Evolutionary conservation across 305 asterid genomes (phyloP).

Genomic region (Caryopteris hybrid): DNA sequence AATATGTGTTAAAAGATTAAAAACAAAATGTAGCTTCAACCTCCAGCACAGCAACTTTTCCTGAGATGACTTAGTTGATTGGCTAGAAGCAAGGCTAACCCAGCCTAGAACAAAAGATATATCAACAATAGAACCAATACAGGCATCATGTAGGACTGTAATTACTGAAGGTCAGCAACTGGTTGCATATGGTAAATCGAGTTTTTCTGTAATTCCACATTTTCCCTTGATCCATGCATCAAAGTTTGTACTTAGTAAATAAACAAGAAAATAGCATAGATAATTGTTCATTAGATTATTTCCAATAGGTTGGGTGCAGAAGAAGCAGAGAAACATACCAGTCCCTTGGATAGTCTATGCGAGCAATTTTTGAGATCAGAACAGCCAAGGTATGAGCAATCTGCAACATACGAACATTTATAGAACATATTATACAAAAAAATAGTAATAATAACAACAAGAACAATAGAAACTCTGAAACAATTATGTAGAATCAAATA

Average conservation of each 20-base stretch:
- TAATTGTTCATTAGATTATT: background rate
- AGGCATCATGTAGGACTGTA: background rate
- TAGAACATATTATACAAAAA: background rate
- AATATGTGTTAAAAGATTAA: background rate
- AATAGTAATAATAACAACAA: too few relatives aligned
- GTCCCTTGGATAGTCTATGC: constrained; percentile 94
- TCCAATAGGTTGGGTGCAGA: background rate
- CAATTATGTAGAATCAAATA: constrained; percentile 7
- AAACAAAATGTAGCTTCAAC: background rate
- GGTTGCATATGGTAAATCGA: background rate
- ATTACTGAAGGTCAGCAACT: background rate
- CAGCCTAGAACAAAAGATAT: background rate
- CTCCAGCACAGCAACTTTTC: background rate
- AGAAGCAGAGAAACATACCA: constrained; percentile 50
- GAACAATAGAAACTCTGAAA: background rate
- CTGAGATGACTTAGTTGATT: background rate
- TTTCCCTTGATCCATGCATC: background rate
- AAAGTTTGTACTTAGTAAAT: background rate
- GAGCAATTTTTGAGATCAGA: constrained; percentile 89
- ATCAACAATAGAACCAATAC: background rate
- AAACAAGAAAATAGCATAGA: background rate
- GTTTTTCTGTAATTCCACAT: background rate
- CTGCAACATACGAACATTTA: constrained; percentile 42
- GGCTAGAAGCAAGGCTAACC: background rate
- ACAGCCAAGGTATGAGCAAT: constrained; percentile 89